Base-by-base conservation (phyloP, 805 yeast genomes). In the Wickerhamiella alocasiicola region DNA sequence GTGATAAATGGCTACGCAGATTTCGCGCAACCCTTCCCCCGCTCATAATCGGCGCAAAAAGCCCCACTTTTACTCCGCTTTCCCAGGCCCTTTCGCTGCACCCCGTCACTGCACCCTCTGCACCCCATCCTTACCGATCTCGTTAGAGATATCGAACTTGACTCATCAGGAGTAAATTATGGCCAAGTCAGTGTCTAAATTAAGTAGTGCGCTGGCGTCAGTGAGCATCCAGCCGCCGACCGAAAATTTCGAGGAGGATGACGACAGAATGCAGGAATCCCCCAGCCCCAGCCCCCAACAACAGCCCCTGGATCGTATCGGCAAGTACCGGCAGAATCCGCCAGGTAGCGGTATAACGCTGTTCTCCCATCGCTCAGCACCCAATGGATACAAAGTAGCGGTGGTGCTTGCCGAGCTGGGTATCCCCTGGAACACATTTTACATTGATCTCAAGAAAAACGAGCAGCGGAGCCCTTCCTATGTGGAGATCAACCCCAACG, bases 331-430 rank as follows among this genome's bases (percentile, higher is more conserved):
- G 55, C 74, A 71, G 48, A 76, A 78, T 53, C 80, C 77, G 49
- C 94, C 95, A 9, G 60, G 70, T 15, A 80, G 77, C 48, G 96
- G 96, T 1, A 82, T 72, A 59, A 83, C 95, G 1, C 66, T 87
- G 35, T 84, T 73, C 48, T 81, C 72, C 53, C 94, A 61, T 75
- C 78, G 93, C 50, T 78, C 88, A 3, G 95, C 95, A 1, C 96
- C 96, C 20, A 87, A 87, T 60, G 96, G 96, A 1, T 87, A 83
- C 68, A 88, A 91, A 61, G 94, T 88, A 12, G 95, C 96, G 20
- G 84, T 87, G 33, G 78, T 84, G 23, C 65, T 91, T 44, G 74
- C 84, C 44, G 97, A 88, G 60, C 70, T 88, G 50, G 80, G 80
- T 43, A 70, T 79, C 54, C 73, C 72, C 25, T 88, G 80, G 63